Evolutionary conservation across 768 basidiomycete genomes (phyloP).

Genomic region (Dioszegia crocea): DNA sequence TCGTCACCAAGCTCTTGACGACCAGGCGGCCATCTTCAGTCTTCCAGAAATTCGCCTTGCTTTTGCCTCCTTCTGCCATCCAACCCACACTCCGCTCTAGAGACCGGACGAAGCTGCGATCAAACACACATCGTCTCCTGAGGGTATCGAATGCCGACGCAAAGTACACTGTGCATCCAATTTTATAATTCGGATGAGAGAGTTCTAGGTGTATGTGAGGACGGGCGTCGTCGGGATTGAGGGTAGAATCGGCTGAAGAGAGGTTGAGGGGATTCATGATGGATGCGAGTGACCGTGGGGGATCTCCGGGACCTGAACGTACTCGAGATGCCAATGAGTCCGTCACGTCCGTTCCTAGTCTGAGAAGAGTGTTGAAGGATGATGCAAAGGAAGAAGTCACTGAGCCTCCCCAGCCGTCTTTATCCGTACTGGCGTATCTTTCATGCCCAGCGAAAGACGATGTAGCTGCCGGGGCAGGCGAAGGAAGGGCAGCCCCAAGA

Average conservation of each 20-base stretch:
- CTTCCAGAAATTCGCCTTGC: conserved; percentile 75
- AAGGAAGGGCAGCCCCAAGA: not conserved
- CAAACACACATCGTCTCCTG: conserved; percentile 64
- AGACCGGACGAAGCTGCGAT: conserved; percentile 61
- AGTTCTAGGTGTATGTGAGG: conserved; percentile 70
- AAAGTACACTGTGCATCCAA: conserved; percentile 74
- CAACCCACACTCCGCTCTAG: conserved; percentile 62
- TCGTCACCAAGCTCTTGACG: conserved; percentile 78
- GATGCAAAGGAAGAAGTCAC: conserved; percentile 33
- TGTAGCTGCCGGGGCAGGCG: not conserved
- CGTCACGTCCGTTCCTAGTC: conserved; percentile 26
- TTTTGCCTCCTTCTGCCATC: conserved; percentile 72
- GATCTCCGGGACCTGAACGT: conserved; percentile 6
- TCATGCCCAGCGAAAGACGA: not conserved
- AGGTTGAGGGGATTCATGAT: conserved; percentile 23
- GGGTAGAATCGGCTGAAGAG: not conserved
- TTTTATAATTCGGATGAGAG: conserved; percentile 69
- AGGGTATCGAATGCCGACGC: conserved; percentile 73
- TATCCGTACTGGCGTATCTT: not conserved
- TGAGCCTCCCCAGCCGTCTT: conserved; percentile 33
- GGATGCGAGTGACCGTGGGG: conserved; percentile 28
- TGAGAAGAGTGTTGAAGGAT: conserved; percentile 40
- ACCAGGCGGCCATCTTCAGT: conserved; percentile 71
- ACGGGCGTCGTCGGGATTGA: conserved; percentile 58
- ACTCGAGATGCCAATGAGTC: conserved; percentile 28